These are phyloP conservation scores for Eucalyptus coolabah DNA, from an alignment of 345 rosid genomes.

Conservation along the genomic window DNA sequence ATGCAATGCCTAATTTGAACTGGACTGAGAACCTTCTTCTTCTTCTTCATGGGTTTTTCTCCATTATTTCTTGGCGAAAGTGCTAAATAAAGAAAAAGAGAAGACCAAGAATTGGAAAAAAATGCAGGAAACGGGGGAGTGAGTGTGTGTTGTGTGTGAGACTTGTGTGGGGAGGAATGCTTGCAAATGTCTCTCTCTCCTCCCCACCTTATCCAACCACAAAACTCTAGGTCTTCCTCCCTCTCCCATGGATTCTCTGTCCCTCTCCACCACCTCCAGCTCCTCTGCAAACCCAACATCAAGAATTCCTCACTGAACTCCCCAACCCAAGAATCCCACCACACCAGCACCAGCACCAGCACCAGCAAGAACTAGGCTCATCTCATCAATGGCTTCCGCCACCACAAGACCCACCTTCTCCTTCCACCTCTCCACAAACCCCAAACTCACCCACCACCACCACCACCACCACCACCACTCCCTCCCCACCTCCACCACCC, in stretches of 20 bases:
- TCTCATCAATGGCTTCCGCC: conserved; percentile 53
- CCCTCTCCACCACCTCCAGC: conserved; percentile 15
- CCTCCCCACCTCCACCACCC: background rate
- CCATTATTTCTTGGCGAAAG: background rate
- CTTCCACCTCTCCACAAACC: conserved; percentile 31
- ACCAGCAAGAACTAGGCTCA: background rate
- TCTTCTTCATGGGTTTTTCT: background rate
- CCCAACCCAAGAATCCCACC: background rate
- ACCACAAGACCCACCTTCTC: conserved; percentile 44
- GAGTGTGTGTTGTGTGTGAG: background rate
- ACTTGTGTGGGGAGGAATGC: background rate
- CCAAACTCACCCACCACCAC: background rate
- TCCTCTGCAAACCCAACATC: background rate
- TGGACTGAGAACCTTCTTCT: background rate
- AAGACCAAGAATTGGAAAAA: background rate
- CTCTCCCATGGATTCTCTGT: conserved; percentile 23
- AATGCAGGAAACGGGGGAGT: background rate
- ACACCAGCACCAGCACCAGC: background rate
- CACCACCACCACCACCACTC: background rate
- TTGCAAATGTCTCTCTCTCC: background rate
- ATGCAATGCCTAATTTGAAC: background rate
- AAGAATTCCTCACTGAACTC: background rate
- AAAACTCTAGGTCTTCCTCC: background rate
- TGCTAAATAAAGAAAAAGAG: background rate
- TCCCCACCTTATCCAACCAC: conserved; percentile 18